Evolutionary conservation across 306 rosid genomes (phyloP), one percentile per base, ranked within the genome.

Genomic region (Pyrus pyrifolia): DNA sequence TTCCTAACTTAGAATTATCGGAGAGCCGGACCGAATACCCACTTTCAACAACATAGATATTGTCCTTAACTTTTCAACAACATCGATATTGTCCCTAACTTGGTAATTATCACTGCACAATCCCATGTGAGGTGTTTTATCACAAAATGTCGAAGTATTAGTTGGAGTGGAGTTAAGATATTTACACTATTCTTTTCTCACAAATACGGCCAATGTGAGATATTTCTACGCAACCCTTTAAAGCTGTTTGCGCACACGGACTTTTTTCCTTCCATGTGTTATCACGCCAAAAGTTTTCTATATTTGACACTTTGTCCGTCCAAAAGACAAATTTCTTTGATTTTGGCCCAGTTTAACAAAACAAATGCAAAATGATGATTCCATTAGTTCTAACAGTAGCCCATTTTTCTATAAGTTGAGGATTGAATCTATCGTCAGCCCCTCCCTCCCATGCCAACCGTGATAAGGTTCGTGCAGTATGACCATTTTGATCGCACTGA

Each of bases 121-220:
- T 35, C 38, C 8, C 38, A 35, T 35, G 38, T 35, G 38, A 2
- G 38, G 0, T 5, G 38, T 35, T 35, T 35, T 35, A 35, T 35
- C 38, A 35, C 8, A 35, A 35, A 35, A 35, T 5, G 2, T 0
- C 38, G 0, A 35, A 6, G 8, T 35, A 35, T 35, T 1, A 35
- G 2, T 35, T 35, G 2, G 7, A 6, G 38, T 35, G 1, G 8
- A 35, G 8, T 35, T 35, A 1, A 35, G 1, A 35, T 5, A 35
- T 35, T 35, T 35, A 35, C 6, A 35, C 2, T 35, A 2, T 33
- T 33, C 8, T 35, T 35, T 35, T 35, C 0, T 35, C 2, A 35
- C 1, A 33, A 1, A 33, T 33, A 33, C 0, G 1, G 1, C 5
- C 7, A 0, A 31, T 31, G 7, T 5, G 7, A 1, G 0, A 33